Base-by-base conservation (phyloP, 225 moss, liverwort and hornwort species). In the Physcomitrium patens region DNA sequence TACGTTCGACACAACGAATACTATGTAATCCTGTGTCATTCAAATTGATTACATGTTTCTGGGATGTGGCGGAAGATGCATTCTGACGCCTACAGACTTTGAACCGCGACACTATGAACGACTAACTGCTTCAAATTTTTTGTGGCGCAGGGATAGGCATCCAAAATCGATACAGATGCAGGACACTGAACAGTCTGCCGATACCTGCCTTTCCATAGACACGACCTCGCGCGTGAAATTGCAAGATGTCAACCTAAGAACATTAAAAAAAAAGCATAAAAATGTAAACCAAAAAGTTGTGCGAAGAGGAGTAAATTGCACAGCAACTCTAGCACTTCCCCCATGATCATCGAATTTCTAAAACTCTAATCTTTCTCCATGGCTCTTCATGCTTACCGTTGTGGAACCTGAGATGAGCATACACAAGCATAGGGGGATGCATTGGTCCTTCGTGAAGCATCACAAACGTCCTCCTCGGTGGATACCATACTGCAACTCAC, bases 391-490 rank as follows among this genome's bases (percentile, higher is more conserved):
- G 31, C 31, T 68, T 8, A 87, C 24, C 24, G 24, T 24, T 24
- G 24, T 87, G 50, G 90, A 88, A n/a, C 90, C 90, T 1, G 88
- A 87, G 63, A 91, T 84, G 19, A 91, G 86, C 56, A 88, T 80
- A 60, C 86, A 87, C 70, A 78, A 91, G 31, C 31, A 37, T 4
- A 37, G 24, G 88, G 86, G 26, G 87, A 61, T 16, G 42, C 48
- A 28, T 22, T 37, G 48, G 69, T 17, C 12, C 31, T 41, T 54
- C 16, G 14, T 14, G 51, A 48, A 50, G 26, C 27, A 46, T 16
- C 49, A 60, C 19, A 14, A 12, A 24, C 60, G 15, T 63, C 73
- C 11, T 73, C 73, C 48, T 73, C 51, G 62, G 63, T 37, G 27
- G 49, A 19, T 61, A 54, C 18, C 49, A 73, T 28, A 11, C 73